phyloP scores from a whole-genome alignment of 2,329 filamentous ascomycete species.

The Thielaviopsis cerberus region DNA sequence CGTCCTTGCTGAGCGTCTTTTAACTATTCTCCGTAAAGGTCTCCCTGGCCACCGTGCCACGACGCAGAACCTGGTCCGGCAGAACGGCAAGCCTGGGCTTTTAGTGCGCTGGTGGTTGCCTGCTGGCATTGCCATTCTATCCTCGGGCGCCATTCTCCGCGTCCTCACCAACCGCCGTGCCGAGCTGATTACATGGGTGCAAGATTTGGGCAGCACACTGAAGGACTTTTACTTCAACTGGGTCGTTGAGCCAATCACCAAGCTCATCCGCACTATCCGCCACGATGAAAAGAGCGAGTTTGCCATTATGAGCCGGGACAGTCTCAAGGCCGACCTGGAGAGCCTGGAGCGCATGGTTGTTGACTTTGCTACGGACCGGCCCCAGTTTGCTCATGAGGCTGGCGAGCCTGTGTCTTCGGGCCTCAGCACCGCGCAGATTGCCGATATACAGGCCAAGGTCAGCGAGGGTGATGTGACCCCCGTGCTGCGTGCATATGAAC shows the following conservation, averaged over 20 bases:
- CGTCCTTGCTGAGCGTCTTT: conserved; percentile 46
- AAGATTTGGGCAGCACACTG: conserved; percentile 57
- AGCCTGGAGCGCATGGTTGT: conserved; percentile 96
- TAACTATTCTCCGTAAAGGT: conserved; percentile 47
- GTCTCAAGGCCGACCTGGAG: conserved; percentile 71
- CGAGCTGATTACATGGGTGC: conserved; percentile 63
- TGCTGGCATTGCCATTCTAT: conserved; percentile 49
- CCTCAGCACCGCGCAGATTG: conserved; percentile 50
- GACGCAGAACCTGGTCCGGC: conserved; percentile 34
- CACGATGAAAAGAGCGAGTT: conserved; percentile 88
- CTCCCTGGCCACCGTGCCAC: conserved; percentile 47
- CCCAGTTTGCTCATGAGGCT: conserved; percentile 32
- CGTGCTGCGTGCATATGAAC: conserved; percentile 77
- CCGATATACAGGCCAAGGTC: conserved; percentile 59
- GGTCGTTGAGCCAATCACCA: conserved; percentile 71
- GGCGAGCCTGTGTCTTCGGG: conserved; percentile 17
- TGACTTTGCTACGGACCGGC: conserved; percentile 77
- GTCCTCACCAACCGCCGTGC: conserved; percentile 56
- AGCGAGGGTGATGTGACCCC: conserved; percentile 84
- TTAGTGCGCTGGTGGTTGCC: conserved; percentile 82
- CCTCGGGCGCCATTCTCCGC: conserved; percentile 69
- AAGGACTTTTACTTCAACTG: conserved; percentile 93
- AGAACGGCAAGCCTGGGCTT: conserved; percentile 57
- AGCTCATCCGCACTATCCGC: conserved; percentile 76
- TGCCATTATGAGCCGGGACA: conserved; percentile 88